Percentiles rank a stretch among this genome's conserved stretches.
phyloP scores from a whole-genome alignment of 2,329 filamentous ascomycete genomes.

The Trichoderma semiorbis region DNA sequence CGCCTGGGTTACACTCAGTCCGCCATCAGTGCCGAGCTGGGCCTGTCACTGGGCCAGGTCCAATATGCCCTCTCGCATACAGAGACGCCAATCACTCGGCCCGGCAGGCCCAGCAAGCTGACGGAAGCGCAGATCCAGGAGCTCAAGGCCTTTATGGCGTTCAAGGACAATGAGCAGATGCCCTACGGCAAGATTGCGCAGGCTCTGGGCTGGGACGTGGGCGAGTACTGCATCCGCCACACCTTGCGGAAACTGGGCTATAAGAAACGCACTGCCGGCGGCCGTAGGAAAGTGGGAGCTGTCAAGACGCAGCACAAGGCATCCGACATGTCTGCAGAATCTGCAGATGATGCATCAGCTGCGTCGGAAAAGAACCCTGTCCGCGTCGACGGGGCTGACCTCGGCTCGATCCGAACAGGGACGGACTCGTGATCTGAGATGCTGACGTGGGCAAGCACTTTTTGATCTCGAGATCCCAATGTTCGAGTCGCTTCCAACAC shows the following conservation, averaged over 20 bases:
- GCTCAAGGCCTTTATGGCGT: slow-evolving; percentile 7
- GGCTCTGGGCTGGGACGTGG: slow-evolving; percentile 8
- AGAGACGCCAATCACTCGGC: slow-evolving; percentile 3
- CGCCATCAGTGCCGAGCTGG: background rate
- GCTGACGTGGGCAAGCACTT: background rate
- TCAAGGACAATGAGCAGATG: background rate
- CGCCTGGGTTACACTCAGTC: slow-evolving; percentile 11
- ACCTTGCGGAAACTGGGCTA: slow-evolving; percentile 3
- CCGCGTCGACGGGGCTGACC: background rate
- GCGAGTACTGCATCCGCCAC: slow-evolving; percentile 14
- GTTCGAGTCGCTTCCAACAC: background rate
- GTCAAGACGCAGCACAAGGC: background rate
- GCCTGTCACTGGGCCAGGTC: slow-evolving; percentile 5
- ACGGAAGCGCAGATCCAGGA: slow-evolving; percentile 8
- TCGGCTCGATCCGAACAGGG: background rate
- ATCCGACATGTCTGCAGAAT: background rate
- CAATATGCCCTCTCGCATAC: slow-evolving; percentile 8
- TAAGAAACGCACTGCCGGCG: background rate
- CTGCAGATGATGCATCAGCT: background rate
- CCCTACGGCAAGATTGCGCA: slow-evolving; percentile 5
- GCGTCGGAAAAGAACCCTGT: background rate
- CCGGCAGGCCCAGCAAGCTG: background rate
- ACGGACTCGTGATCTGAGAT: background rate
- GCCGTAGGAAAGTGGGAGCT: background rate
- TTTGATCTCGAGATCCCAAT: background rate